phyloP scores from a whole-genome alignment of 2,329 filamentous ascomycete species.

The Pyricularia grisea region DNA sequence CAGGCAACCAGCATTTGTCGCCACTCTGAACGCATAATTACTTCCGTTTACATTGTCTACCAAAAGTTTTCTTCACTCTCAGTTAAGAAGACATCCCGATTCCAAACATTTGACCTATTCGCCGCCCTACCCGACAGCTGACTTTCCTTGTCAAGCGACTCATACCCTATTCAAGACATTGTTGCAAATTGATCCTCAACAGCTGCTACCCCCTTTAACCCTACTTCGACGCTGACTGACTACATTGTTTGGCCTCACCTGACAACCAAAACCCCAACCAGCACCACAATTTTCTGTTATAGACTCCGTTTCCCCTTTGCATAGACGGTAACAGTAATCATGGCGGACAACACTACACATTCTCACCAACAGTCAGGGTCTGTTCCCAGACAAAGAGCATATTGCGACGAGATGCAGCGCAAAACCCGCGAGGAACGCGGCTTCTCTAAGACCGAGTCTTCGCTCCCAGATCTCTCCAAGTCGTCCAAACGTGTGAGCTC shows the following conservation, averaged over 20 bases:
- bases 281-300: not conserved
- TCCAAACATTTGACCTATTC: not conserved
- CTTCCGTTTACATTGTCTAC: too few relatives aligned
- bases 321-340: not conserved
- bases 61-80: too few relatives aligned
- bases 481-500: conserved; percentile 16
- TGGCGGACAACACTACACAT: not conserved
- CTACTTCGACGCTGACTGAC: not conserved
- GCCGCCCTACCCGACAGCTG: not conserved
- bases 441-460: conserved; percentile 41
- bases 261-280: not conserved
- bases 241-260: not conserved
- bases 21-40: not conserved
- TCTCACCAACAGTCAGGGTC: not conserved
- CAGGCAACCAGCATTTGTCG: not conserved
- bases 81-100: not conserved
- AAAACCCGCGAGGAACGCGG: conserved; percentile 36
- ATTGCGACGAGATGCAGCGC: conserved; percentile 33
- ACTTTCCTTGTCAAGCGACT: not conserved
- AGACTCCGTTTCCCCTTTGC: not conserved
- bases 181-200: not conserved
- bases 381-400: not conserved
- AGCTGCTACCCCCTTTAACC: not conserved
- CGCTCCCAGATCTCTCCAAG: conserved; percentile 25
- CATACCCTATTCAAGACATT: not conserved